Evolutionary conservation across 2,329 filamentous ascomycete genomes (phyloP).

Genomic region (Fusarium sp.): DNA sequence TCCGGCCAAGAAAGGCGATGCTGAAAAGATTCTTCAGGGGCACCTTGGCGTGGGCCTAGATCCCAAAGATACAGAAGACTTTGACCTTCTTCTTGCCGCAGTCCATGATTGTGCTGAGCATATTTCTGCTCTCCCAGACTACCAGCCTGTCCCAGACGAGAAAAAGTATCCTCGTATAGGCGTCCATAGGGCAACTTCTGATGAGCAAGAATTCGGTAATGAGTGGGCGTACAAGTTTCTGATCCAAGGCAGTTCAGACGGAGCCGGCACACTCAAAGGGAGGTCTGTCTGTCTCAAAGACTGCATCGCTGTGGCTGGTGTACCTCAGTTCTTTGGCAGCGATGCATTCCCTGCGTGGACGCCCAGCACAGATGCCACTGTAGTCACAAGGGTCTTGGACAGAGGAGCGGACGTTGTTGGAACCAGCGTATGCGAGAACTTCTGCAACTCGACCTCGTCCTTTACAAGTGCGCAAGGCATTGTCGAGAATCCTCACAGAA

Average conservation of each 20-base stretch:
- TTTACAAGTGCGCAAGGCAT: conserved; percentile 59
- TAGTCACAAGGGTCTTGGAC: conserved; percentile 62
- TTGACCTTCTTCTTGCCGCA: conserved; percentile 60
- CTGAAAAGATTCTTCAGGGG: conserved; percentile 48
- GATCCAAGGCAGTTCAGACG: conserved; percentile 48
- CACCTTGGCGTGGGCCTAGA: conserved; percentile 52
- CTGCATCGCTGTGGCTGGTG: conserved; percentile 63
- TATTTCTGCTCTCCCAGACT: conserved; percentile 58
- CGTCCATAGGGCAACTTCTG: conserved; percentile 49
- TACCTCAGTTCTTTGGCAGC: conserved; percentile 64
- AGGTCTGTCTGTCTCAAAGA: conserved; percentile 65
- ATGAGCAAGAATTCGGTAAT: conserved; percentile 59
- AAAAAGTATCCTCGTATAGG: conserved; percentile 58
- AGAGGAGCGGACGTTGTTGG: conserved; percentile 62
- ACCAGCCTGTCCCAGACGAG: conserved; percentile 55
- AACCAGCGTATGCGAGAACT: conserved; percentile 65
- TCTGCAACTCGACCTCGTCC: conserved; percentile 60
- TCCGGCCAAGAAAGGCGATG: conserved; percentile 55
- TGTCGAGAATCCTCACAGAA: conserved; percentile 57
- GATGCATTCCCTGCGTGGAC: conserved; percentile 62
- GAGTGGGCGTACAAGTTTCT: conserved; percentile 64
- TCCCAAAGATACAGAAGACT: conserved; percentile 55
- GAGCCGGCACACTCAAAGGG: conserved; percentile 47
- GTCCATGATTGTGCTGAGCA: conserved; percentile 63
- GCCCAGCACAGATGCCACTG: conserved; percentile 63